A percentile compares a stretch with the other conserved stretches of the same genome.
Evolutionary conservation across 352 stramenopile species (phyloP).

Genomic region (Phytophthora hybrid): DNA sequence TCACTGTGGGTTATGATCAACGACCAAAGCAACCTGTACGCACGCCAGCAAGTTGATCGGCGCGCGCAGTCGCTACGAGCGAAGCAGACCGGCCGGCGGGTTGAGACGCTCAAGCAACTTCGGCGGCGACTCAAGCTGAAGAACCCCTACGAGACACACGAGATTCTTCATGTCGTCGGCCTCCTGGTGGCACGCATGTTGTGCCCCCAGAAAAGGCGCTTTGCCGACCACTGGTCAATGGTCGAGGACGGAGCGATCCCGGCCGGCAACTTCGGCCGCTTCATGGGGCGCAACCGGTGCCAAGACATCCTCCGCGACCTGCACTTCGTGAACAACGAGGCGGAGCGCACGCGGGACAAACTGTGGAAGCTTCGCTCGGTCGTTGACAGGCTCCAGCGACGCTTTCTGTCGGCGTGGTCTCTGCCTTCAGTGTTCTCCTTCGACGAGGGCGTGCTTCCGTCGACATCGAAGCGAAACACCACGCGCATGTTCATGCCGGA

Average conservation of each 20-base stretch:
- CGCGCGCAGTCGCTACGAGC: too few species aligned
- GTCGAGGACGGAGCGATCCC: slow-evolving; percentile 14
- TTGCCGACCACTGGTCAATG: background rate
- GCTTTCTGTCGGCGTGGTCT: slow-evolving; percentile 9
- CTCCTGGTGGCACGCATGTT: slow-evolving; percentile 34
- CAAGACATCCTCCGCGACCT: slow-evolving; percentile 23
- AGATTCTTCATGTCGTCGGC: slow-evolving; percentile 23
- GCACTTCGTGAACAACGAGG: slow-evolving; percentile 27
- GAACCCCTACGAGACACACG: background rate
- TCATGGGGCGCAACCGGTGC: slow-evolving; percentile 7
- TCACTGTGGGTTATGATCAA: background rate
- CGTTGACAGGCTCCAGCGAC: slow-evolving; percentile 13
- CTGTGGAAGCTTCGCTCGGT: slow-evolving; percentile 26
- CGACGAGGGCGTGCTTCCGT: slow-evolving; percentile 36
- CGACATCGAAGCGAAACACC: slow-evolving; percentile 39
- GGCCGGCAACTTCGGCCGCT: slow-evolving; percentile 19
- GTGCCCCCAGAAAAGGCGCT: slow-evolving; percentile 19
- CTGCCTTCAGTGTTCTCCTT: slow-evolving; percentile 19
- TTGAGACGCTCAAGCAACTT: too few species aligned
- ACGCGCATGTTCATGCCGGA: slow-evolving; percentile 46
- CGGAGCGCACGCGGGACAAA: slow-evolving; percentile 1
- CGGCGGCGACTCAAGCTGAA: slow-evolving; percentile 4
- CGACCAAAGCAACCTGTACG: background rate
- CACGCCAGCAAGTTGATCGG: background rate
- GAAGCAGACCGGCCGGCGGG: too few species aligned